Conservation (phyloP, 2,329 filamentous ascomycete genomes). For the Penicillium sp. region DNA sequence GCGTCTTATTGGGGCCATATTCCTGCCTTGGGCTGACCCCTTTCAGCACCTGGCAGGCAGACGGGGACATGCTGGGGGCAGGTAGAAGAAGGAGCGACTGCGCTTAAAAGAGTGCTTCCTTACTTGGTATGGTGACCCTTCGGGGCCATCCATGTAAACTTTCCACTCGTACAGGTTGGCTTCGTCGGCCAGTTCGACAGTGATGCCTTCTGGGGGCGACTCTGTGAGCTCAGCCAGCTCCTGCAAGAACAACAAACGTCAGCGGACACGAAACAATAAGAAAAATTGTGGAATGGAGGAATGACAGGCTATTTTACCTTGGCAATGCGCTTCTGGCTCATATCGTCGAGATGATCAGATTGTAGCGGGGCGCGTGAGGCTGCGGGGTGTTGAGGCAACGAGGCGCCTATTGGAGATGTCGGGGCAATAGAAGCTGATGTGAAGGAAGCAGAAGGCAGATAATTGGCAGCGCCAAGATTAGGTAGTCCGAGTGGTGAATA, state of each 20-base stretch:
- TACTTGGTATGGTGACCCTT: slow-evolving; percentile 65
- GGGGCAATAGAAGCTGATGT: neutral
- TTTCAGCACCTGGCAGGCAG: neutral
- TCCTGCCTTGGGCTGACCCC: neutral
- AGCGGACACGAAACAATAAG: neutral
- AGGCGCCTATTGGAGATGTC: neutral
- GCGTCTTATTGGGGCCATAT: neutral
- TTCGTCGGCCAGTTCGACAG: slow-evolving; percentile 60
- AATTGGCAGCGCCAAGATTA: neutral
- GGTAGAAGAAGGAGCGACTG: neutral
- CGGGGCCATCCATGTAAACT: slow-evolving; percentile 65
- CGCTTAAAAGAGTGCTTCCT: neutral
- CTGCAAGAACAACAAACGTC: slow-evolving; percentile 36
- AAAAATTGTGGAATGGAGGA: neutral
- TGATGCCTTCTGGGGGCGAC: slow-evolving; percentile 58
- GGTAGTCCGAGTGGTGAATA: neutral
- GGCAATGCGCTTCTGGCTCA: slow-evolving; percentile 50
- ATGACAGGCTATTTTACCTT: slow-evolving; percentile 33
- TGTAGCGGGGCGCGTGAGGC: slow-evolving; percentile 13
- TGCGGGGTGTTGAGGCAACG: slow-evolving; percentile 12
- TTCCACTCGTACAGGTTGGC: slow-evolving; percentile 68
- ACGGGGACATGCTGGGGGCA: neutral
- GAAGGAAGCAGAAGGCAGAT: neutral
- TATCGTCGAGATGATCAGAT: slow-evolving; percentile 16
- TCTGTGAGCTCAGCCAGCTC: slow-evolving; percentile 61